phyloP scores from a whole-genome alignment of 345 rosid genomes.

The Kernera saxatilis region DNA sequence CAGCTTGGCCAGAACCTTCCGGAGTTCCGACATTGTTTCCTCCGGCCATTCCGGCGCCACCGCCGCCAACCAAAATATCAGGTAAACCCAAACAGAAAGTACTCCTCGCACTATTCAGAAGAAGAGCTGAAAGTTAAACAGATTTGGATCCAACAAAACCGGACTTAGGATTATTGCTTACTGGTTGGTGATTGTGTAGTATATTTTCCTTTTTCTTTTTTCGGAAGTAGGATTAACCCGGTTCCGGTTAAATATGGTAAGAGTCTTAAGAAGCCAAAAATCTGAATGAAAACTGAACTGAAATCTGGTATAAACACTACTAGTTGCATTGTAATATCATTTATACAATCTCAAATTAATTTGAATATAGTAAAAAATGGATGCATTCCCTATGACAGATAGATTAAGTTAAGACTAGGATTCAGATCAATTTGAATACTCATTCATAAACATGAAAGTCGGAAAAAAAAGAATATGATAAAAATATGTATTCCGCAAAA shows the following conservation, averaged over 20 bases:
- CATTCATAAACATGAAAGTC: not conserved
- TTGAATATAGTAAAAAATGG: no score
- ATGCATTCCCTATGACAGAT: no score
- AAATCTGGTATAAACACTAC: no score
- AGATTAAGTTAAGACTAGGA: no score
- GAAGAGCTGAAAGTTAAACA: not conserved
- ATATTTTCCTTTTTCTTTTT: not conserved
- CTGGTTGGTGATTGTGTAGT: not conserved
- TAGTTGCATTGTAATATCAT: not conserved
- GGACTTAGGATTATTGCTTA: not conserved
- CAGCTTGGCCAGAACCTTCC: not conserved
- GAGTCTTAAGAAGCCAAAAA: no score
- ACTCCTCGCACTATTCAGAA: not conserved
- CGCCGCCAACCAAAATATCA: not conserved
- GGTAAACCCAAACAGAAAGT: not conserved
- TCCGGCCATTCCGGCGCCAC: not conserved
- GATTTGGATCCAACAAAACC: not conserved
- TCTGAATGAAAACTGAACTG: no score
- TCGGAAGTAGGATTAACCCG: not conserved
- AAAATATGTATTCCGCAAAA: no score
- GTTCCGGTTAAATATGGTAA: not conserved
- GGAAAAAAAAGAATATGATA: no score
- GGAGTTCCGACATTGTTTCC: not conserved
- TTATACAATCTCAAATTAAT: no score
- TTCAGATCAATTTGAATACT: no score